Conservation (phyloP, 345 rosid species). For the Euphorbia tirucalli region DNA sequence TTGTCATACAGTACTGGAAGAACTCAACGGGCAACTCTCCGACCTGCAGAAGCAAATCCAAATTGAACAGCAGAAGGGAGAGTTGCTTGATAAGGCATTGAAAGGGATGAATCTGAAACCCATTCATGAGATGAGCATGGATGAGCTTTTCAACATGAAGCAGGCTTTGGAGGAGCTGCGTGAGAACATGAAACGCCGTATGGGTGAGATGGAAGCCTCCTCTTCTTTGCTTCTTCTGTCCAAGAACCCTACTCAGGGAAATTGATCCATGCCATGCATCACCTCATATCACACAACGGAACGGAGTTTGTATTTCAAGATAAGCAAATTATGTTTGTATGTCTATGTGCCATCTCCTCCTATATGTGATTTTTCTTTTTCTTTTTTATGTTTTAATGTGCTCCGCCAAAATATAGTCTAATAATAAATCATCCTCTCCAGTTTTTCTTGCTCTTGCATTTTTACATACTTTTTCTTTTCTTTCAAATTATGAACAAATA, state of each 20-base stretch:
- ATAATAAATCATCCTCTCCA: too few relatives aligned
- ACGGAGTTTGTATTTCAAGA: too few relatives aligned
- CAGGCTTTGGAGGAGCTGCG: constrained; percentile 9
- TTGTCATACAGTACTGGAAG: background rate
- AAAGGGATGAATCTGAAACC: background rate
- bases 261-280: too few relatives aligned
- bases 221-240: constrained; percentile 15
- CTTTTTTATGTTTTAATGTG: too few relatives aligned
- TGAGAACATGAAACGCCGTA: background rate
- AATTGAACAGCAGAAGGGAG: constrained; percentile 18
- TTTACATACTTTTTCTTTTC: too few relatives aligned
- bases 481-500: too few relatives aligned
- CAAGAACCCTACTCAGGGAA: background rate
- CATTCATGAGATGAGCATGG: background rate
- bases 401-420: too few relatives aligned
- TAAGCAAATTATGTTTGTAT: too few relatives aligned
- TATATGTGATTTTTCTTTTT: too few relatives aligned
- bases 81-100: background rate
- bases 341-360: too few relatives aligned
- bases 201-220: constrained; percentile 19
- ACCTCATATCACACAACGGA: too few relatives aligned
- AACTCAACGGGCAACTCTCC: constrained; percentile 7
- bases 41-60: constrained; percentile 14
- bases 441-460: too few relatives aligned
- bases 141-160: constrained; percentile 12